Base-by-base conservation (phyloP, 371 early-diverging fungal genomes). In the Mucor mucedo region DNA sequence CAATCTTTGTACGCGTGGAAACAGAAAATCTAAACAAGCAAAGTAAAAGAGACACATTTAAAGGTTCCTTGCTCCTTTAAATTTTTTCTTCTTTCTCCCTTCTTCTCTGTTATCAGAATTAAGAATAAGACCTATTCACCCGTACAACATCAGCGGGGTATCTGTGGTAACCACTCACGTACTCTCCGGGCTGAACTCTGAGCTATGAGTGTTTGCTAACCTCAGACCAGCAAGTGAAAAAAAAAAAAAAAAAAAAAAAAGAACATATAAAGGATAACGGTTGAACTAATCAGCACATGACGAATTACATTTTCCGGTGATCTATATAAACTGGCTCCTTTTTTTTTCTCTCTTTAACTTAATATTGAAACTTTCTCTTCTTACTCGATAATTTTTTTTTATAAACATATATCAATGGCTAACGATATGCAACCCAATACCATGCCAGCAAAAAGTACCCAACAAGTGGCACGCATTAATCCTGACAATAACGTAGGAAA, bases 161-260 rank as follows among this genome's bases (percentile, higher is more conserved):
- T 50, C 35, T 30, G 44, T 28, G 38, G 13, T 13, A 52, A 52
- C 42, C 52, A 50, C 32, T 41, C 21, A 40, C 48, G 44, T 52
- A 42, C 57, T 49, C 42, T 52, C 49, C 41, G n/a, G 52, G 40
- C 27, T 63, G 42, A 45, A 21, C 27, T 44, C 42, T 42, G 42
- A 42, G 44, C 47, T 6, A 63, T 44, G 52, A 33, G 50, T 50
- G 30, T 50, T 57, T 50, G 52, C 57, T 63, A 56, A 63, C 63
- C 56, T 63, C 63, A 63, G 56, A 63, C 63, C 63, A 63, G 38
- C 47, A 56, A 33, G 35, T 9, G 21, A 49, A 58, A 49, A 47
- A 45, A 14, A 8, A 35, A 38, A 58, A 38, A n/a, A n/a, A 49
- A 58, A 49, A 47, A 45, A 14, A 8, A 35, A 38, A 58, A 38